Base-by-base conservation (phyloP, 257 asterid species). In the Lithospermum erythrorhizon region DNA sequence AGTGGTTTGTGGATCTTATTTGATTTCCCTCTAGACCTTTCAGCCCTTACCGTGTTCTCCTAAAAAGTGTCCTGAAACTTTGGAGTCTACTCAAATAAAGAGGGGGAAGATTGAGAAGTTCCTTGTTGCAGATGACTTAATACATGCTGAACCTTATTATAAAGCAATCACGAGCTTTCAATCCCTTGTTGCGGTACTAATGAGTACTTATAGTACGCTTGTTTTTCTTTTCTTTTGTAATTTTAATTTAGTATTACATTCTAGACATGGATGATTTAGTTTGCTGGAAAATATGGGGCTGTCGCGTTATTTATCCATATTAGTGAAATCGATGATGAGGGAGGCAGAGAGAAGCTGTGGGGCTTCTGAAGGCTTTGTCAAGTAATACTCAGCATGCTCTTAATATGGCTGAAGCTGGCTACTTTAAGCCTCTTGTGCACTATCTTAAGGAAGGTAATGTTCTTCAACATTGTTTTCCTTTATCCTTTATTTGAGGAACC, bases 391-490 rank as follows among this genome's bases (percentile, higher is more conserved):
- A 91, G 55, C 82, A 83, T 76, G 94, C 83, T 68, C 89, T 88
- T 63, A 84, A 91, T 72, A 91, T 91, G 91, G 96, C 98, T 14
- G 98, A 88, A 70, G 98, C 98, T 27, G 94, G 95, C 56, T 91
- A 83, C 64, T 91, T 87, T 80, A 83, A 73, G 77, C 98, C 98
- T 57, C 73, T 87, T 18, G 75, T 88, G 59, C 82, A 72, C 56
- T 80, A 81, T 77, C 79, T 88, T 25, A 81, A 75, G 63, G 76
- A 86, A 78, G 98, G 97, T 87, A 68, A 14, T 17, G 9, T 35
- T 48, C 19, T 15, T 21, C 14, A 4, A 6, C 8, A 41, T 35
- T 16, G 16, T 49, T 11, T 16, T 18, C 17, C 11, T 17, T 10
- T 19, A 15, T 21, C 48, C 25, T 9, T 35, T 35, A 35, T 35